Conservation (phyloP, 1,284 basidiomycete genomes). For the Takashimella koratensis region DNA sequence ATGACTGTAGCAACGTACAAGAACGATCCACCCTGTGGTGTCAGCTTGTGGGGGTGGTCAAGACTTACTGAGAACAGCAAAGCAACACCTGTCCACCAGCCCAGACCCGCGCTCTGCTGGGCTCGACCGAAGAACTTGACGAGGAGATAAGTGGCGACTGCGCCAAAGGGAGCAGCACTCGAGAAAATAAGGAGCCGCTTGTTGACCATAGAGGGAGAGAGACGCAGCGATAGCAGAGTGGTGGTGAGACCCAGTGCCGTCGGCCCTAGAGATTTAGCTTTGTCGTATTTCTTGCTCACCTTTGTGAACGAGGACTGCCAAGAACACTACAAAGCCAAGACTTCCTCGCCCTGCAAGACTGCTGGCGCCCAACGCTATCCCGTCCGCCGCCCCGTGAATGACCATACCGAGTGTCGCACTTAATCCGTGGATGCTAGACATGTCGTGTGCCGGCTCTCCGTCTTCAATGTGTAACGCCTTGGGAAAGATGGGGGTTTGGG, state of each 20-base stretch:
- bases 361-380: conserved; percentile 76
- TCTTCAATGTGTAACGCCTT: conserved; percentile 30
- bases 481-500: conserved; percentile 34
- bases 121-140: conserved; percentile 57
- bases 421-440: conserved; percentile 43
- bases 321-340: conserved; percentile 74
- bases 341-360: conserved; percentile 39
- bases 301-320: conserved; percentile 86
- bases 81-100: conserved; percentile 61
- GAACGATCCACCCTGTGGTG: conserved; percentile 81
- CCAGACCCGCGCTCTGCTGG: conserved; percentile 11
- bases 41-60: conserved; percentile 1
- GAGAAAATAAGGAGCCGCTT: conserved; percentile 74
- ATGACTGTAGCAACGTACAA: conserved; percentile 89
- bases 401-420: conserved; percentile 78
- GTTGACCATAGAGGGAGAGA: conserved; percentile 64
- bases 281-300: too few relatives aligned
- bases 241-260: conserved; percentile 79
- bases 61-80: conserved; percentile 47
- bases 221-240: conserved; percentile 68
- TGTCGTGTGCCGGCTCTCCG: conserved; percentile 7
- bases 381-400: conserved; percentile 83
- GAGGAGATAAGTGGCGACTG: conserved; percentile 64
- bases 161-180: conserved; percentile 70
- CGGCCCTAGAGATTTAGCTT: conserved; percentile 72